Conservation (phyloP, 768 basidiomycete genomes). For the Tricholoma sp. region DNA sequence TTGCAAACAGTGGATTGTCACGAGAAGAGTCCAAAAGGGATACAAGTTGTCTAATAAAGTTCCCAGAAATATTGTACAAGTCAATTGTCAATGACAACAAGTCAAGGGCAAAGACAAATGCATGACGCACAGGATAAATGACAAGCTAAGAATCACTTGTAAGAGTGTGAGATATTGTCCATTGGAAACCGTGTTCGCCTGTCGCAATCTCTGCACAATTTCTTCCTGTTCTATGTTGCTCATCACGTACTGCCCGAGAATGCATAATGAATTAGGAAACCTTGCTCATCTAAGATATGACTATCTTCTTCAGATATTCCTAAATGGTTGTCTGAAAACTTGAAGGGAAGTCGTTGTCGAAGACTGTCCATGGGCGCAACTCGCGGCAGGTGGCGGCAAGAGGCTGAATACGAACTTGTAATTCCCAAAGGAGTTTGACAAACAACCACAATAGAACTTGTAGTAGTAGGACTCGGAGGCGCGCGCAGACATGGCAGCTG, state of each 20-base stretch:
- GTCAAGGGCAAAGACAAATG: not conserved
- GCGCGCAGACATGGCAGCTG: conserved; percentile 23
- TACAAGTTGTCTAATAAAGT: conserved; percentile 38
- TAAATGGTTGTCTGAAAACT: conserved; percentile 21
- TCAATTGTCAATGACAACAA: not conserved
- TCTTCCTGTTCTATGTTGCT: conserved; percentile 52
- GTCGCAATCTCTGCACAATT: conserved; percentile 43
- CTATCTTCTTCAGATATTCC: conserved; percentile 22
- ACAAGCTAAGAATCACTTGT: conserved; percentile 38
- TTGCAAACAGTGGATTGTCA: conserved; percentile 41
- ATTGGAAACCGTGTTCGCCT: conserved; percentile 39
- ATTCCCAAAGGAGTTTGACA: not conserved
- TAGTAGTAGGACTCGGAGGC: too few species aligned
- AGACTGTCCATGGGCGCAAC: conserved; percentile 23
- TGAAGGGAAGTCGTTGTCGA: conserved; percentile 44
- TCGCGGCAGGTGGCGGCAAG: not conserved
- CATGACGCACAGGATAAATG: conserved; percentile 39
- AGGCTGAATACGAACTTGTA: not conserved
- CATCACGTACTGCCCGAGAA: not conserved
- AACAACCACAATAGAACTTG: not conserved
- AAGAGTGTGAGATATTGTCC: conserved; percentile 34
- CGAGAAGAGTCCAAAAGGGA: conserved; percentile 28
- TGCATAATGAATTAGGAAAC: conserved; percentile 20
- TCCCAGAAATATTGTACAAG: conserved; percentile 7
- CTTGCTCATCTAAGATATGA: conserved; percentile 49